Evolutionary conservation across 2,329 filamentous ascomycete species (phyloP), one percentile per base, ranked within the genome.

Genomic region (Tolypocladium pustulatum): DNA sequence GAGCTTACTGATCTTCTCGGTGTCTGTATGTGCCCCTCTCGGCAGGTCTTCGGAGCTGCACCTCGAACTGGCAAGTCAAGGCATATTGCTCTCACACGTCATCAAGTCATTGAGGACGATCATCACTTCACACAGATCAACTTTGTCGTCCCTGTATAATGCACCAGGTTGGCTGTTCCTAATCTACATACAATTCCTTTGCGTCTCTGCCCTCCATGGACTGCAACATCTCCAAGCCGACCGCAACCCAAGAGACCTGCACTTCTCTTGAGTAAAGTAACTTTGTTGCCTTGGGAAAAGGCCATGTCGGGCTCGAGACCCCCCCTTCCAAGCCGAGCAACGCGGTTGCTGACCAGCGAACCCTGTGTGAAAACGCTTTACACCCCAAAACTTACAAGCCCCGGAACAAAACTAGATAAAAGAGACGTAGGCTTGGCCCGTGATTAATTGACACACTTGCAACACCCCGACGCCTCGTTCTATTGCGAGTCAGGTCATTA

Each of bases 401-500:
- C n/a, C 49, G 54, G 52, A 59, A 32, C 38, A 53, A 17, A 38
- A 43, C 17, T 34, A 51, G 46, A 56, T 27, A 40, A 52, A 41
- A 54, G 38, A 55, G 43, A 54, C 20, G 17, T n/a, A 34, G 49
- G 49, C 49, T 36, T 53, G 49, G 30, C 30, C 17, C 30, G 10
- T 36, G 30, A 22, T 53, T 34, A 34, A 22, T 53, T 20, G 30
- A 5, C 43, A 56, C 40, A 49, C 36, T 46, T 34, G 25, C 43
- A 59, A 62, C 53, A 56, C 59, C 60, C 25, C 43, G 51, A 43
- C 59, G 61, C 59, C 59, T 53, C 20, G 30, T 36, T 53, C 57
- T 55, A 36, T 34, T 38, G 46, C 58, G 36, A 55, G 55, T 57
- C 58, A 43, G n/a, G 52, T 30, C 25, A 97, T 56, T 43, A 97